Evolutionary conservation across 805 yeast genomes (phyloP).

Genomic region (Metschnikowia lachancei): DNA sequence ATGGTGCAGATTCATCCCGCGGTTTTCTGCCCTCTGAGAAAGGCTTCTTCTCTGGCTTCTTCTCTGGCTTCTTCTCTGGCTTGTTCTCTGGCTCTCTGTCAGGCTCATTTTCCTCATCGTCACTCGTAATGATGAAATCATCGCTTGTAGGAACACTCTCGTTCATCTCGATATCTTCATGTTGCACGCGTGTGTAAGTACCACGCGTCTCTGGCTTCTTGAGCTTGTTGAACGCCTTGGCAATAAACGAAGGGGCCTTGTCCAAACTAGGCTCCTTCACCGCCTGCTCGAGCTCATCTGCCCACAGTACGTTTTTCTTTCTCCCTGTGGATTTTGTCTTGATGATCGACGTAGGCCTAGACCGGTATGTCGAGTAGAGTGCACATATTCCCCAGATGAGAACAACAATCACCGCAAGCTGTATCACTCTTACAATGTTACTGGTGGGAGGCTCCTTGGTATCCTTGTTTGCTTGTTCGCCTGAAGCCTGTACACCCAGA

Average conservation of each 20-base stretch:
- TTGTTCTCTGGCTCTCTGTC: neutral
- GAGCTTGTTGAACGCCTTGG: conserved; percentile 35
- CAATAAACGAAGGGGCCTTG: conserved; percentile 36
- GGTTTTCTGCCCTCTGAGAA: neutral
- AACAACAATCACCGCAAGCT: conserved; percentile 37
- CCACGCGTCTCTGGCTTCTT: conserved; percentile 28
- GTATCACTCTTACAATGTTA: conserved; percentile 38
- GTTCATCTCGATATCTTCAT: conserved; percentile 40
- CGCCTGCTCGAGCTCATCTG: conserved; percentile 42
- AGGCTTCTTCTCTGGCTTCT: neutral
- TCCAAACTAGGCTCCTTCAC: conserved; percentile 22
- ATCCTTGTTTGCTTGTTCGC: neutral
- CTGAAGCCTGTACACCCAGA: neutral
- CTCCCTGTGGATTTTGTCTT: conserved; percentile 33
- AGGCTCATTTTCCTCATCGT: conserved; percentile 43
- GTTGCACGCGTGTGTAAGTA: conserved; percentile 26
- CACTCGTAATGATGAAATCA: conserved; percentile 44
- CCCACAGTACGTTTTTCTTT: conserved; percentile 49
- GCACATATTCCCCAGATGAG: conserved; percentile 42
- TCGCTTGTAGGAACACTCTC: conserved; percentile 28
- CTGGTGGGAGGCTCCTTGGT: conserved; percentile 12
- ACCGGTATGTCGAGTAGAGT: conserved; percentile 35
- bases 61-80: neutral
- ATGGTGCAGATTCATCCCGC: neutral
- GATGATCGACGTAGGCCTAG: conserved; percentile 43